Percentiles rank a stretch among this genome's conserved stretches.
Conservation (phyloP, 2,329 filamentous ascomycete genomes). For the Ceratocystis huliohia region DNA sequence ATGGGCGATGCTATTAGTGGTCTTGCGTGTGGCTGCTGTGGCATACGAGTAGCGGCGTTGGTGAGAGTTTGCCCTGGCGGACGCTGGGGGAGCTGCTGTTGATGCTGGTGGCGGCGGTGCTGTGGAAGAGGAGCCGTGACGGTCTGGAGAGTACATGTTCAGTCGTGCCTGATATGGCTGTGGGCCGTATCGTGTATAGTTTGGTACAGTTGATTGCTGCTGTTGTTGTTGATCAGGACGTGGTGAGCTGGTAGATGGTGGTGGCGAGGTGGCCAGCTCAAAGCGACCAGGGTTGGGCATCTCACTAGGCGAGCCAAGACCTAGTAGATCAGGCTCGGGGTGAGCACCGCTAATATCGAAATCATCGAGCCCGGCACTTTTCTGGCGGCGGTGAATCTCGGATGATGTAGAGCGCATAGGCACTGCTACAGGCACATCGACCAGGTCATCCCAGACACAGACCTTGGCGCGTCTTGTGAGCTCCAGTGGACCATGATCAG, state of each 20-base stretch:
- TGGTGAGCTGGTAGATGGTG: slow-evolving; percentile 1
- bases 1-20: slow-evolving; percentile 40
- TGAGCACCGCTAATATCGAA: slow-evolving; percentile 64
- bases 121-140: slow-evolving; percentile 26
- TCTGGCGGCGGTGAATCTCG: slow-evolving; percentile 61
- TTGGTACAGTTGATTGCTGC: slow-evolving; percentile 10
- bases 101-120: slow-evolving; percentile 17
- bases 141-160: slow-evolving; percentile 35
- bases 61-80: not conserved
- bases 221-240: not conserved
- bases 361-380: slow-evolving; percentile 47
- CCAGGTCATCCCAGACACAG: slow-evolving; percentile 95
- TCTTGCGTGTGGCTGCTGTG: slow-evolving; percentile 35
- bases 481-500: slow-evolving; percentile 85
- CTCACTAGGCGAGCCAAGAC: slow-evolving; percentile 48
- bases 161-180: slow-evolving; percentile 32
- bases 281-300: slow-evolving; percentile 66
- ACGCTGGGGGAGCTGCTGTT: slow-evolving; percentile 30
- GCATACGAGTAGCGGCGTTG: slow-evolving; percentile 44
- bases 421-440: slow-evolving; percentile 88
- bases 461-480: slow-evolving; percentile 81
- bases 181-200: slow-evolving; percentile 25
- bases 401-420: slow-evolving; percentile 73
- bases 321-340: slow-evolving; percentile 56
- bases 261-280: slow-evolving; percentile 44